phyloP scores from a whole-genome alignment of 192 early-diverging fungal genomes.

The Backusella westeae region DNA sequence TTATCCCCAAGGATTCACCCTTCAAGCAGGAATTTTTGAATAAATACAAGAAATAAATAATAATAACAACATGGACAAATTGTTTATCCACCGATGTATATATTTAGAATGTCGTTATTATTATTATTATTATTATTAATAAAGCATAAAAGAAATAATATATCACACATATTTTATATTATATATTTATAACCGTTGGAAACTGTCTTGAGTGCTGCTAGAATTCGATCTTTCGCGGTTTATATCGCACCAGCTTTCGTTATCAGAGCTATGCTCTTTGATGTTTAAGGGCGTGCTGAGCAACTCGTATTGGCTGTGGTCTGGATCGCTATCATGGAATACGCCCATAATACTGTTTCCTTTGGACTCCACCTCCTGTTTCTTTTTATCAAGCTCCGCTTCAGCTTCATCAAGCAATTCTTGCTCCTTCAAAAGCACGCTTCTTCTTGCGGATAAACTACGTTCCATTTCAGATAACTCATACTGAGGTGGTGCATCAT shows the following conservation, averaged over 20 bases:
- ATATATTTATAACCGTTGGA: not conserved
- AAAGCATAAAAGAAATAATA: not conserved
- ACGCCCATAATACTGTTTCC: constrained; percentile 14
- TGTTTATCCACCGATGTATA: not conserved
- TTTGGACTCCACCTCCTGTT: not conserved
- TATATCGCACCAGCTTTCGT: constrained; percentile 4
- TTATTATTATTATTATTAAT: not conserved
- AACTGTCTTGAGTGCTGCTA: not conserved
- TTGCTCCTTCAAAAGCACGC: not conserved
- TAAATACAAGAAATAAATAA: constrained; percentile 50
- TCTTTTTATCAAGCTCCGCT: not conserved
- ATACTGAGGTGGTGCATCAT: not conserved
- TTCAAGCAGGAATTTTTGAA: constrained; percentile 67
- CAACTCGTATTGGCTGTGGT: not conserved
- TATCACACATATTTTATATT: not conserved
- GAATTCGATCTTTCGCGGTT: not conserved
- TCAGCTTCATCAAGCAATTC: not conserved
- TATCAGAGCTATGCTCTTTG: not conserved
- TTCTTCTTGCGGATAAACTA: constrained; percentile 1
- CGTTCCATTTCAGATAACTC: constrained; percentile 12
- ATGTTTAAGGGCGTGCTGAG: not conserved
- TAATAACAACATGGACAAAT: not conserved
- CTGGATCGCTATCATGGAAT: constrained; percentile 1
- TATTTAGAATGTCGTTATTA: not conserved
- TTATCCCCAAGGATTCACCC: constrained; percentile 64